These are phyloP conservation scores for Claviceps pazoutovae DNA, from an alignment of 2,329 filamentous ascomycete species.

Conservation along the genomic window DNA sequence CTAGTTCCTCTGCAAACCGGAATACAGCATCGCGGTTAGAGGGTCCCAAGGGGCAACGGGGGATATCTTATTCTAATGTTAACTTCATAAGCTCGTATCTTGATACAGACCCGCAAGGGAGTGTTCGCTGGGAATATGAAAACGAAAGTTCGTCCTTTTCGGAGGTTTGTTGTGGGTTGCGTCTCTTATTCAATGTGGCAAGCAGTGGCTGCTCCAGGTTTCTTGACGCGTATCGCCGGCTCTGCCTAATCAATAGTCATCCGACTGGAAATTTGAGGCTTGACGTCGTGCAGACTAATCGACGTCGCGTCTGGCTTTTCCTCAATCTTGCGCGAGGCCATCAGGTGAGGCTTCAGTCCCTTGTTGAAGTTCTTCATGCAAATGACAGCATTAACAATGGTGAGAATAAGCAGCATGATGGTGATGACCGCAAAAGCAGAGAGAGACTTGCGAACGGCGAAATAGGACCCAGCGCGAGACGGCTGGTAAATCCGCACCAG, in stretches of 20 bases:
- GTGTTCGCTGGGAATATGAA: slow-evolving; percentile 1
- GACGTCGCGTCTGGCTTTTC: slow-evolving; percentile 44
- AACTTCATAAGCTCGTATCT: slow-evolving; percentile 5
- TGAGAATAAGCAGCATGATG: slow-evolving; percentile 73
- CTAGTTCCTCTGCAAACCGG: not conserved
- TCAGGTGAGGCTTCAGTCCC: slow-evolving; percentile 77
- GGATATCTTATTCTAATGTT: not conserved
- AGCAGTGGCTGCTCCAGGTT: not conserved
- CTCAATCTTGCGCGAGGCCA: slow-evolving; percentile 33
- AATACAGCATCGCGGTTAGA: not conserved
- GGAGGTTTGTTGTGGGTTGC: not conserved
- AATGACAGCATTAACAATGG: slow-evolving; percentile 72
- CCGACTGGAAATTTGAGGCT: slow-evolving; percentile 37
- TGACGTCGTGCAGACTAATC: slow-evolving; percentile 42
- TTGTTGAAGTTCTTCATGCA: slow-evolving; percentile 86
- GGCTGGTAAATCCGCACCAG: slow-evolving; percentile 85
- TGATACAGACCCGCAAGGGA: slow-evolving; percentile 4
- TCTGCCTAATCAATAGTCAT: slow-evolving; percentile 47
- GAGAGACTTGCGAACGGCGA: slow-evolving; percentile 67
- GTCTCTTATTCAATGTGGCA: not conserved
- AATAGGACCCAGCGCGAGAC: slow-evolving; percentile 45
- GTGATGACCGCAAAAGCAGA: slow-evolving; percentile 92
- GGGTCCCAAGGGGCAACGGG: not conserved
- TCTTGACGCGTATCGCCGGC: not conserved
- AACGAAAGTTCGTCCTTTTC: not conserved